Percentiles rank a stretch among this genome's conserved stretches.
Evolutionary conservation across 345 rosid species (phyloP).

Genomic region (Hypericum perforatum): DNA sequence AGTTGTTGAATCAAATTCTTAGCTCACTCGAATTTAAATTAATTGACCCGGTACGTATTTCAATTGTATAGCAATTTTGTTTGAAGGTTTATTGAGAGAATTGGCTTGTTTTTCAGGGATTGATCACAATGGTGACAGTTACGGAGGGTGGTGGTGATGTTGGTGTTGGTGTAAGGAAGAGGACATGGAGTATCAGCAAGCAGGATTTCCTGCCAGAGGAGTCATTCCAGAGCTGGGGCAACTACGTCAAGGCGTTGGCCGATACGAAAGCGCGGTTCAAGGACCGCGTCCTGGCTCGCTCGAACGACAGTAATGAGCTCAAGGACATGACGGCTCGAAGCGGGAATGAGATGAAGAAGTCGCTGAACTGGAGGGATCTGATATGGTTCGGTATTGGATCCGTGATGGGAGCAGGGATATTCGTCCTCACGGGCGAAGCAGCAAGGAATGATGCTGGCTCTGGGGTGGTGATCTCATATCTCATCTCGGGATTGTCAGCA

Average conservation of each 20-base stretch:
- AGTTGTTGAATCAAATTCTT: no score
- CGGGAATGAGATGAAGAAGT: constrained; percentile 44
- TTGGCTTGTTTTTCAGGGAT: constrained; percentile 22
- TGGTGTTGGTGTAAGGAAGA: constrained; percentile 12
- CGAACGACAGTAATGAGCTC: constrained; percentile 39
- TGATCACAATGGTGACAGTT: constrained; percentile 13
- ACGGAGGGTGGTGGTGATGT: not conserved
- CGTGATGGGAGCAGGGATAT: constrained; percentile 55
- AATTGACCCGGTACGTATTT: no score
- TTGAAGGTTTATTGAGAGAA: no score
- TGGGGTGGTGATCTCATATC: constrained; percentile 38
- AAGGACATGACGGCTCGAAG: constrained; percentile 39
- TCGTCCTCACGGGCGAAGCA: constrained; percentile 58
- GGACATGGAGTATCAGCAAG: constrained; percentile 25
- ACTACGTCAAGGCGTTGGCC: constrained; percentile 39
- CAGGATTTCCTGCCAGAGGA: constrained; percentile 53
- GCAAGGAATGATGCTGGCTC: constrained; percentile 42
- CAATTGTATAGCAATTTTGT: no score
- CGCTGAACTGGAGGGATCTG: constrained; percentile 57
- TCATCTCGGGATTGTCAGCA: constrained; percentile 38
- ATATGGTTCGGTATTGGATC: constrained; percentile 58
- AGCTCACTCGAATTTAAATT: no score
- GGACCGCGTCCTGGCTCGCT: constrained; percentile 41
- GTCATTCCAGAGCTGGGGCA: constrained; percentile 47
- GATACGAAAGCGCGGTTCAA: constrained; percentile 42